Evolutionary conservation across 2,329 filamentous ascomycete species (phyloP).

Genomic region (Plectosphaerella plurivora): DNA sequence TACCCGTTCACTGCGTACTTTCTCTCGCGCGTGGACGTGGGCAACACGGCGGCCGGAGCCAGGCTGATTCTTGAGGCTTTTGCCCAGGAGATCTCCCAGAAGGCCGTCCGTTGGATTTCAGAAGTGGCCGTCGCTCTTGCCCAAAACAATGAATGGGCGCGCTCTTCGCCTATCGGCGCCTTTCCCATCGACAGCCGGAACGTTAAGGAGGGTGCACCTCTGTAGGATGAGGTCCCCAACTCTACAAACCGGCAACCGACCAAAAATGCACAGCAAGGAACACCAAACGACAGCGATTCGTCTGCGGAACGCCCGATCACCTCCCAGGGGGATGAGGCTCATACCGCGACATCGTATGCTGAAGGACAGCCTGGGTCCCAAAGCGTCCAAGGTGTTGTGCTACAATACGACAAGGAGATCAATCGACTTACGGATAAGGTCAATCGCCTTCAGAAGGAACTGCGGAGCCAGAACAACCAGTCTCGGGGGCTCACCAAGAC

Average conservation of each 20-base stretch:
- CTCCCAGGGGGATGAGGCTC: not conserved
- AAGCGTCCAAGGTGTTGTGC: too few species aligned
- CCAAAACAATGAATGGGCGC: not conserved
- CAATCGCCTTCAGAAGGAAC: too few species aligned
- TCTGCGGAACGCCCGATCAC: not conserved
- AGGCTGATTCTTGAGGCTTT: too few species aligned
- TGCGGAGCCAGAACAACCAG: too few species aligned
- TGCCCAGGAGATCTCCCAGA: too few species aligned
- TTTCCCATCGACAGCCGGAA: not conserved
- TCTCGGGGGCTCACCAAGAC: not conserved
- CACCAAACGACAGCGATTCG: not conserved
- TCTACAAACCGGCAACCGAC: not conserved
- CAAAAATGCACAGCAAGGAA: not conserved
- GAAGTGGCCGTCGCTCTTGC: too few species aligned
- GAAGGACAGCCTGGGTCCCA: too few species aligned
- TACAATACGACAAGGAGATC: too few species aligned
- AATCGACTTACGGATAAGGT: too few species aligned
- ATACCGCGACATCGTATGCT: not conserved
- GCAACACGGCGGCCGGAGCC: not conserved
- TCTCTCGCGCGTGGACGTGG: not conserved
- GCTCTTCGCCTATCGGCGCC: not conserved
- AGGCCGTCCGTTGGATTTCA: too few species aligned
- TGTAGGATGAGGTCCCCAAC: not conserved
- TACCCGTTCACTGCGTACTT: not conserved
- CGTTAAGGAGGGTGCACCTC: not conserved